phyloP scores from a whole-genome alignment of 2,329 filamentous ascomycete genomes.

The Podosphaera aphanis region DNA sequence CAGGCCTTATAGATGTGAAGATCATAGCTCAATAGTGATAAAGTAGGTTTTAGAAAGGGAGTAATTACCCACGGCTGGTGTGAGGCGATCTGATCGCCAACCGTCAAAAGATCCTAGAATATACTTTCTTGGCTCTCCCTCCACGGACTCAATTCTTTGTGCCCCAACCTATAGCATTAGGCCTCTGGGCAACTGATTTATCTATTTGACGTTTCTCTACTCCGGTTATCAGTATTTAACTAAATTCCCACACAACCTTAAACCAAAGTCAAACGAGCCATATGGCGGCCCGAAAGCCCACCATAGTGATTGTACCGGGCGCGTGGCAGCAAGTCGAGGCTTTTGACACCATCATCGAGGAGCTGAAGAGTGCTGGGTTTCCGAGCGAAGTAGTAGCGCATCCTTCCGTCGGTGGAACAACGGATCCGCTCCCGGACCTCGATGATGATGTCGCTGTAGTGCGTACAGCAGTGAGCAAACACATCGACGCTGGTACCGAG shows the following conservation, averaged over 20 bases:
- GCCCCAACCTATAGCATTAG: too few species aligned
- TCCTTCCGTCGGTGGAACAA: conserved; percentile 5
- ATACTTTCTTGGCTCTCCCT: neutral
- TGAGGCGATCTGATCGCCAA: neutral
- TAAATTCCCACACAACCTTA: neutral
- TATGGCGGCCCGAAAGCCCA: conserved; percentile 2
- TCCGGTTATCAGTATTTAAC: neutral
- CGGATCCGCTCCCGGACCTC: conserved; percentile 3
- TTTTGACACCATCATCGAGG: conserved; percentile 3
- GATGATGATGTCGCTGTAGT: conserved; percentile 13
- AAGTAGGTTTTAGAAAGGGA: too few species aligned
- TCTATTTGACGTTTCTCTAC: neutral
- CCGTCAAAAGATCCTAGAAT: neutral
- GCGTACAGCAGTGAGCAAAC: conserved; percentile 5
- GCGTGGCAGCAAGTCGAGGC: conserved; percentile 4
- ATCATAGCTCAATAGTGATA: too few species aligned
- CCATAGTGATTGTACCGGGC: conserved; percentile 7
- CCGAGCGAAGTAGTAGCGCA: conserved; percentile 3
- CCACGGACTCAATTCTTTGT: too few species aligned
- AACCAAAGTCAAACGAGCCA: neutral
- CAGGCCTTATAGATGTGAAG: too few species aligned
- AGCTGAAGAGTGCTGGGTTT: conserved; percentile 3
- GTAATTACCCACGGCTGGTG: too few species aligned
- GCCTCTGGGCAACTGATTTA: too few species aligned
- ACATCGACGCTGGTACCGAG: conserved; percentile 18